Evolutionary conservation across 1,139 yeast genomes (phyloP), one percentile per base, ranked within the genome.

Genomic region (Pichia sp.): DNA sequence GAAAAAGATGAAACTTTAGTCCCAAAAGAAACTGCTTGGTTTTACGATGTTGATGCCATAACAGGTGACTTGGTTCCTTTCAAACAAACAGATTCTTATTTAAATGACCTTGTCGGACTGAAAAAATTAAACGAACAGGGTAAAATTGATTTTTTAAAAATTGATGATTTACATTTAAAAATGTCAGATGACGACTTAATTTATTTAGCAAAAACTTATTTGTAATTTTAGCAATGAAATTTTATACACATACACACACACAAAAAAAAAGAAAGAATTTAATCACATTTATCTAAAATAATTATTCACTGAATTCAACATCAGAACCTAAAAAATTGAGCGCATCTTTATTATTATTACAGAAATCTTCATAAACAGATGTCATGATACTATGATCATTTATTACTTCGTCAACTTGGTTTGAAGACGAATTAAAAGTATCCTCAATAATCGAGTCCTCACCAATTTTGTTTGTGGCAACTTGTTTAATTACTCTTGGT

Each of bases 11-110:
- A 74, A 20, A 82, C 85, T 1, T 67, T 86, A 12, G 80, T 80
- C 1, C 95, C 95, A 1, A 81, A 78, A 57, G 84, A 82, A 46
- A 77, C 83, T 48, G 80, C 90, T 0, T 76, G 77, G 75, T 82
- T 84, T 56, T 71, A 65, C 40, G 92, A 83, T 54, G 56, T 67
- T 25, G 79, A 81, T 55, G 58, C 65, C 1, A 53, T 53, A 1
- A 62, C 73, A 0, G 81, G 78, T 0, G 55, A 59, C 0, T 48
- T 67, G 0, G 65, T 79, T 10, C 72, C 75, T 0, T 71, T 81
- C 46, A 68, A 72, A 16, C 59, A 76, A 30, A 73, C 90, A 0
- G 61, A 60, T 3, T 54, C 80, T 16, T 86, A 72, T 58, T 56
- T 54, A 10, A 61, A 73, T 26, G 82, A 85, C 58, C 67, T 75